These are phyloP conservation scores for Nicotiana sylvestris DNA, from an alignment of 257 asterid species.

Conservation along the genomic window DNA sequence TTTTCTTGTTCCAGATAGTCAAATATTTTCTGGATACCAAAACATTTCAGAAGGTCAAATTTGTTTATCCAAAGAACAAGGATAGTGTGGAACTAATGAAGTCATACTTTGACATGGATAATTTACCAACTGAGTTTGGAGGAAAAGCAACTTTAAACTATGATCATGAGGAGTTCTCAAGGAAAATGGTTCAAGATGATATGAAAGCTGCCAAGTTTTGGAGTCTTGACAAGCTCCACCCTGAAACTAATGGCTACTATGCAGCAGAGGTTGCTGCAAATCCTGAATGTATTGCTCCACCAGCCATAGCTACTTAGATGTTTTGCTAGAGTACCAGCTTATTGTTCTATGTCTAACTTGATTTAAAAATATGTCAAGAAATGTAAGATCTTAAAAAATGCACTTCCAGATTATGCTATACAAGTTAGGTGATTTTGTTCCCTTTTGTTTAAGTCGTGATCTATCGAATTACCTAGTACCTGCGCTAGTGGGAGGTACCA, in stretches of 20 bases:
- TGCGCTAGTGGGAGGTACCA: background rate
- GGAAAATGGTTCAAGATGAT: constrained; percentile 78
- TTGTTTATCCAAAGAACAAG: constrained; percentile 84
- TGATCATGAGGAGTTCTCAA: constrained; percentile 83
- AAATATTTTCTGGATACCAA: constrained; percentile 78
- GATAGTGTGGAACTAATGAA: constrained; percentile 85
- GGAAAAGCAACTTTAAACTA: constrained; percentile 79
- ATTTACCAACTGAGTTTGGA: constrained; percentile 87
- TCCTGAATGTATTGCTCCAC: constrained; percentile 41
- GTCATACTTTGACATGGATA: constrained; percentile 69
- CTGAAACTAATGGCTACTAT: constrained; percentile 25
- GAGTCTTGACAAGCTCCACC: constrained; percentile 58
- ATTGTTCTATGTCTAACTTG: background rate
- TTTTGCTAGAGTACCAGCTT: constrained; percentile 15
- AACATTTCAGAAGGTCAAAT: constrained; percentile 91
- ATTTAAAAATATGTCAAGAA: background rate
- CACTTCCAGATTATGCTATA: background rate
- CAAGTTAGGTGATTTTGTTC: background rate
- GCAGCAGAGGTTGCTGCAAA: constrained; percentile 66
- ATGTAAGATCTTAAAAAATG: background rate
- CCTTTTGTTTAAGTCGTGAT: background rate
- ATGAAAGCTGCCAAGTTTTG: constrained; percentile 62
- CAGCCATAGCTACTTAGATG: constrained; percentile 18
- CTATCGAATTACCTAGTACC: background rate
- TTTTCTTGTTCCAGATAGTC: constrained; percentile 56